Conservation (phyloP, 2,329 filamentous ascomycete genomes). For the Curvularia hawaiiensis region DNA sequence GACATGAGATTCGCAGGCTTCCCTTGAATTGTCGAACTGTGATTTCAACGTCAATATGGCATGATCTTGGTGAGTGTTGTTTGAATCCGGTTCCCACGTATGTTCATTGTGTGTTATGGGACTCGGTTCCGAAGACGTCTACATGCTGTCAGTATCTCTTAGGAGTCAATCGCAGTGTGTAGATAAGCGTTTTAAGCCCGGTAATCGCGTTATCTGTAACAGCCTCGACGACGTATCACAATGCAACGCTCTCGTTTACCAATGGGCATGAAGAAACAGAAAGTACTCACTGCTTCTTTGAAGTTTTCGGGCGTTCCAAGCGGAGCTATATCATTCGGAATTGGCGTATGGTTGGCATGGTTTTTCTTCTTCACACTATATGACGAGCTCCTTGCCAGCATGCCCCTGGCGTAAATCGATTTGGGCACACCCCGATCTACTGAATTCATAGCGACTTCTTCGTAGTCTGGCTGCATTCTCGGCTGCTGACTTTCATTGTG, state of each 20-base stretch:
- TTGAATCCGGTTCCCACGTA: slow-evolving; percentile 37
- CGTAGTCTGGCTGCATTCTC: not conserved
- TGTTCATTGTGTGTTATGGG: slow-evolving; percentile 26
- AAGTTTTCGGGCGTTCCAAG: slow-evolving; percentile 19
- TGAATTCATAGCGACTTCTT: slow-evolving; percentile 1
- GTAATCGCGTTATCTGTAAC: too few relatives aligned
- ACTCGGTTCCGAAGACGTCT: slow-evolving; percentile 27
- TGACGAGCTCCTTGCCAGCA: slow-evolving; percentile 20
- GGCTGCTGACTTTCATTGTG: slow-evolving; percentile 18
- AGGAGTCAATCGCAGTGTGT: not conserved
- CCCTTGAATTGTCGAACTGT: slow-evolving; percentile 45
- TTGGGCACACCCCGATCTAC: slow-evolving; percentile 17
- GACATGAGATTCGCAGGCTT: slow-evolving; percentile 49
- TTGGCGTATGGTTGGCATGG: slow-evolving; percentile 31
- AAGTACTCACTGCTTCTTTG: slow-evolving; percentile 40
- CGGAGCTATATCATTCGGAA: slow-evolving; percentile 21
- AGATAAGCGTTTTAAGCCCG: not conserved
- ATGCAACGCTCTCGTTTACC: slow-evolving; percentile 24
- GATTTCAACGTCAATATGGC: slow-evolving; percentile 41
- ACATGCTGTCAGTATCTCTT: slow-evolving; percentile 15
- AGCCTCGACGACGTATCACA: slow-evolving; percentile 35
- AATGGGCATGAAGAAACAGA: slow-evolving; percentile 29
- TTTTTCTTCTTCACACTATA: slow-evolving; percentile 35
- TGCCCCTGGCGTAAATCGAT: slow-evolving; percentile 24
- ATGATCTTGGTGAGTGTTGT: slow-evolving; percentile 38